Conservation (phyloP, 306 rosid species). For the Dryas alaskensis region DNA sequence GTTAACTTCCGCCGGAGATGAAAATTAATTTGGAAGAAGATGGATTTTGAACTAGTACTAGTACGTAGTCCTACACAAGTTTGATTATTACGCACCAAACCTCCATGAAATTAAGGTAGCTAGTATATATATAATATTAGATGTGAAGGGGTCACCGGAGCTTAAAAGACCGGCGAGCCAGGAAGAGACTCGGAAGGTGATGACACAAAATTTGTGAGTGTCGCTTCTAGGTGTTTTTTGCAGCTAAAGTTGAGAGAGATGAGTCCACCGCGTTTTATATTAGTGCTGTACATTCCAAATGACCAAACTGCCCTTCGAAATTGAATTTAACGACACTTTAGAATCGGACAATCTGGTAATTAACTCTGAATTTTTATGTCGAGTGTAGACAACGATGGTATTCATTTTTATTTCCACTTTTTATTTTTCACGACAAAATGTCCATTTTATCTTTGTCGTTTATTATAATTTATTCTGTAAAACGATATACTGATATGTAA, state of each 20-base stretch:
- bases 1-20: slow-evolving; percentile 23
- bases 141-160: slow-evolving; percentile 29
- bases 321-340: neutral
- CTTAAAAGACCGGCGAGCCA: slow-evolving; percentile 31
- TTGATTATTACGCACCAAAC: neutral
- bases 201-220: neutral
- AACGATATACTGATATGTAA: too few species aligned
- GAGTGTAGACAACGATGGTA: neutral
- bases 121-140: neutral
- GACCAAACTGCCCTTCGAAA: slow-evolving; percentile 30
- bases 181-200: neutral
- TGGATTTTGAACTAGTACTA: neutral
- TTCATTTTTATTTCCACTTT: neutral
- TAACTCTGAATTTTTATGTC: neutral
- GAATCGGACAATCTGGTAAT: neutral
- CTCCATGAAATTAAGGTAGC: neutral
- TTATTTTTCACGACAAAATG: neutral
- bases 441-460: neutral
- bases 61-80: neutral
- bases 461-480: too few species aligned
- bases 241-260: slow-evolving; percentile 50
- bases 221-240: slow-evolving; percentile 38
- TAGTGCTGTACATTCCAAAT: neutral
- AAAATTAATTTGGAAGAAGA: neutral
- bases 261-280: slow-evolving; percentile 38